Conservation (phyloP, 345 rosid species). For the Lenwebbia sp. region DNA sequence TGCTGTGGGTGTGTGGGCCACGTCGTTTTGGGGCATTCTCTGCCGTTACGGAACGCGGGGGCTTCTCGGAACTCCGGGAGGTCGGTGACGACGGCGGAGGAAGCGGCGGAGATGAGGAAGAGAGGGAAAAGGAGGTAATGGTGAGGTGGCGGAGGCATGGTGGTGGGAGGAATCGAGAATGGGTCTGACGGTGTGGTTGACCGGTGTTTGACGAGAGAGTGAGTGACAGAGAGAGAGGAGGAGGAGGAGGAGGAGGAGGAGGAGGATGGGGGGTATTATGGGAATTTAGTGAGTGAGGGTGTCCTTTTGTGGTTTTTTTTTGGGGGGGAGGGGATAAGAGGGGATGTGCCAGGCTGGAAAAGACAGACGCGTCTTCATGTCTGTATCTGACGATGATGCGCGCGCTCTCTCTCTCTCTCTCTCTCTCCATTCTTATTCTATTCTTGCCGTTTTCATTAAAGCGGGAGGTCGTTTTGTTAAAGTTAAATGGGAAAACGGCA, state of each 20-base stretch:
- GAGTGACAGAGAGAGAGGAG: background rate
- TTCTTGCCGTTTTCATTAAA: background rate
- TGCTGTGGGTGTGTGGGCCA: constrained; percentile 1
- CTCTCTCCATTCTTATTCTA: background rate
- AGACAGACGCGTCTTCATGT: constrained; percentile 1
- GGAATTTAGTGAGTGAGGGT: background rate
- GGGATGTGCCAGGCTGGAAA: background rate
- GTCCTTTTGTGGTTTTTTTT: background rate
- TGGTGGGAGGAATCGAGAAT: background rate
- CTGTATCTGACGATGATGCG: background rate
- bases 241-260: background rate
- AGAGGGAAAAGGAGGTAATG: constrained; percentile 5
- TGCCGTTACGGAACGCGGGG: constrained; percentile 2
- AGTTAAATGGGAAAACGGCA: background rate
- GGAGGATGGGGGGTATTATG: constrained; percentile 19
- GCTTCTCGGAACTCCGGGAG: constrained; percentile 2
- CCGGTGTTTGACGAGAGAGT: background rate
- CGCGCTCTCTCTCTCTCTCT: background rate
- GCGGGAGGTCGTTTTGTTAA: background rate
- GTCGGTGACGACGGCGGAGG: background rate
- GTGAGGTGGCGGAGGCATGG: background rate
- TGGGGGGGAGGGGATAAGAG: background rate
- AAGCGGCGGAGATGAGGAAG: background rate
- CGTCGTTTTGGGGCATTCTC: background rate
- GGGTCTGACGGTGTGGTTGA: constrained; percentile 1